Evolutionary conservation across 2,329 filamentous ascomycete species (phyloP).

Genomic region (Chaetomiaceae sp.): DNA sequence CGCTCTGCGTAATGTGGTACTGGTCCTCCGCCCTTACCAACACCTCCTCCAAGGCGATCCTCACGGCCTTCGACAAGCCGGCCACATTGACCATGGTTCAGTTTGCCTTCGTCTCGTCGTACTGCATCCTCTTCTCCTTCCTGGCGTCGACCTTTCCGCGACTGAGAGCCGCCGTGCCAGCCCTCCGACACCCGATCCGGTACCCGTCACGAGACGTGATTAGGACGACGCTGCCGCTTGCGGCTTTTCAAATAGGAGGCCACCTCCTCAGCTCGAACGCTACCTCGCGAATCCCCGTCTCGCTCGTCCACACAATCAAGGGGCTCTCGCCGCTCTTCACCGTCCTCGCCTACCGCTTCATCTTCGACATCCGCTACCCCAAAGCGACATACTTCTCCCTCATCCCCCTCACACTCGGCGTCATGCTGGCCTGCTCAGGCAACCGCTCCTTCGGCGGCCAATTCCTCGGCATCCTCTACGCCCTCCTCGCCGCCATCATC

Average conservation of each 20-base stretch:
- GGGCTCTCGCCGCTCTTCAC: conserved; percentile 94
- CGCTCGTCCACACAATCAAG: conserved; percentile 97
- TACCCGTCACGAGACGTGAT: conserved; percentile 77
- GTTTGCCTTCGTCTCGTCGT: conserved; percentile 86
- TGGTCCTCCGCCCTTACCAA: conserved; percentile 92
- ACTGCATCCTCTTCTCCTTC: conserved; percentile 77
- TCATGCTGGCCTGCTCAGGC: conserved; percentile 92
- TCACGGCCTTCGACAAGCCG: conserved; percentile 85
- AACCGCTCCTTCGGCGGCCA: conserved; percentile 75
- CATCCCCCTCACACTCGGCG: conserved; percentile 87
- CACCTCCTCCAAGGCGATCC: conserved; percentile 94
- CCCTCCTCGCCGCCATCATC: conserved; percentile 83
- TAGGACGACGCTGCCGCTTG: conserved; percentile 81
- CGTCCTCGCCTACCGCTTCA: conserved; percentile 82
- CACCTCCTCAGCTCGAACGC: conserved; percentile 93
- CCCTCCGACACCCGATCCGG: conserved; percentile 78
- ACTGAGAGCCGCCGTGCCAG: conserved; percentile 67
- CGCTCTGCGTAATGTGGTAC: conserved; percentile 89
- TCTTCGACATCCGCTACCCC: conserved; percentile 87
- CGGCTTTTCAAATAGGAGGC: conserved; percentile 86
- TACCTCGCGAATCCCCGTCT: conserved; percentile 91
- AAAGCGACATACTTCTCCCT: conserved; percentile 82
- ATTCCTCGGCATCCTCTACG: conserved; percentile 82
- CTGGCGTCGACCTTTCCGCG: conserved; percentile 68
- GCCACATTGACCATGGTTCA: conserved; percentile 89